Evolutionary conservation across 495 filamentous ascomycete species (phyloP).

Genomic region (Sabuloglossum arenarium): DNA sequence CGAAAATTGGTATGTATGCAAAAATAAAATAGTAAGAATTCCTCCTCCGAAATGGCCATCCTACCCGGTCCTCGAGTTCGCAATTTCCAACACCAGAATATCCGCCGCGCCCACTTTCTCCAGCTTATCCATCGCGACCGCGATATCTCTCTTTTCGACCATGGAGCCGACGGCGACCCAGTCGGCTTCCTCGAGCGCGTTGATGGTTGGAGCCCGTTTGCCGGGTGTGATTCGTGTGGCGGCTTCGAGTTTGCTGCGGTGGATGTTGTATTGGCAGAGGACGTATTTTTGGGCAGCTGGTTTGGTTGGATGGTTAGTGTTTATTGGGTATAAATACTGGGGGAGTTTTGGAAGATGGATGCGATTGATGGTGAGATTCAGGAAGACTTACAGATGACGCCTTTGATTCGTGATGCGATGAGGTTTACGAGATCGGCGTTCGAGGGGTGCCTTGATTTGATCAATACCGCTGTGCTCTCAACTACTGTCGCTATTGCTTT

Average conservation of each 20-base stretch:
- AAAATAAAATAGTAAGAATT: not conserved
- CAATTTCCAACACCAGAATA: conserved; percentile 72
- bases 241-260: conserved; percentile 37
- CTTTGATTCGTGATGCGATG: conserved; percentile 63
- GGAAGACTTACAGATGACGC: conserved; percentile 58
- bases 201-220: conserved; percentile 85
- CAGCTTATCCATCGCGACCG: conserved; percentile 78
- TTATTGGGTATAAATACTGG: conserved; percentile 1
- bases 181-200: conserved; percentile 59
- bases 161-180: conserved; percentile 91
- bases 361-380: not conserved
- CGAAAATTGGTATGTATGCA: not conserved
- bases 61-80: conserved; percentile 50
- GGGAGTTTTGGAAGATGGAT: not conserved
- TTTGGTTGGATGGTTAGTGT: conserved; percentile 3
- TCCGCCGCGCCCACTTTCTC: conserved; percentile 62
- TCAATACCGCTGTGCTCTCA: conserved; percentile 65
- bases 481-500: conserved; percentile 90
- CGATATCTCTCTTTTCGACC: conserved; percentile 81
- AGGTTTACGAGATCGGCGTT: conserved; percentile 58
- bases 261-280: conserved; percentile 89
- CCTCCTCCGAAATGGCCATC: too few species aligned
- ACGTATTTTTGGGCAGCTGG: conserved; percentile 79
- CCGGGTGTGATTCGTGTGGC: conserved; percentile 77
- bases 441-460: conserved; percentile 76